A percentile compares a stretch with the other conserved stretches of the same genome.
phyloP scores from a whole-genome alignment of 2,329 filamentous ascomycete species.

The Penicillium glabrum region DNA sequence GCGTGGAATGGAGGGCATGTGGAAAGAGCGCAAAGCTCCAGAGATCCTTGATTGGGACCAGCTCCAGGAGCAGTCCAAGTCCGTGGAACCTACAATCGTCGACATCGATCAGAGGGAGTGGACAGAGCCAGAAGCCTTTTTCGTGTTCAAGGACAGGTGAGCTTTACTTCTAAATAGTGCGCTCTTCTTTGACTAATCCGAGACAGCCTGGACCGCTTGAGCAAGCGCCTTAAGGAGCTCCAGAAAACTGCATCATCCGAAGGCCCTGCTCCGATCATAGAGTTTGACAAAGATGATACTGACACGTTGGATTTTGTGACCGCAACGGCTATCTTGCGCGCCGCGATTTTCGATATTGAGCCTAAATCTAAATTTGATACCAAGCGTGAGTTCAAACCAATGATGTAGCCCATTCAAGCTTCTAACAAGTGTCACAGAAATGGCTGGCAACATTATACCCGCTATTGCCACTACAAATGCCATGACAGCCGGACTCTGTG shows the following conservation, averaged over 20 bases:
- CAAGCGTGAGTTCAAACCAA: constrained; percentile 60
- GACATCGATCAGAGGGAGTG: constrained; percentile 73
- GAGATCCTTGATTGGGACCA: constrained; percentile 69
- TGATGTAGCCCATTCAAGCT: not conserved
- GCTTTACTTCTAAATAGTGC: not conserved
- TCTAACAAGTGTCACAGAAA: constrained; percentile 58
- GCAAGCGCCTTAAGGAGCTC: constrained; percentile 67
- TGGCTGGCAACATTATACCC: constrained; percentile 98
- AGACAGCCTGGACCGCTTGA: constrained; percentile 68
- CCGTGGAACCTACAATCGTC: constrained; percentile 54
- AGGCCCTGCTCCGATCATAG: constrained; percentile 59
- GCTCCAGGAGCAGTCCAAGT: constrained; percentile 55
- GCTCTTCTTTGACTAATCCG: not conserved
- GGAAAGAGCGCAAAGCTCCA: constrained; percentile 78
- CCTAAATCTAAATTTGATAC: constrained; percentile 90
- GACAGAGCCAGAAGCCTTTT: constrained; percentile 79
- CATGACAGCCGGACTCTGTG: constrained; percentile 88
- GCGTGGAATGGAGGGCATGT: constrained; percentile 90
- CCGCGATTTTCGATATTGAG: constrained; percentile 85
- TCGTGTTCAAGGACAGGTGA: constrained; percentile 77
- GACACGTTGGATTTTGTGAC: constrained; percentile 95
- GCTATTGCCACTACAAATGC: constrained; percentile 98
- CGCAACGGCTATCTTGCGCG: constrained; percentile 84
- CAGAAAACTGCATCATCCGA: constrained; percentile 51
- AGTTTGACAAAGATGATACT: constrained; percentile 94